Conservation (phyloP, 371 early-diverging fungal genomes). For the Mucor mucedo region DNA sequence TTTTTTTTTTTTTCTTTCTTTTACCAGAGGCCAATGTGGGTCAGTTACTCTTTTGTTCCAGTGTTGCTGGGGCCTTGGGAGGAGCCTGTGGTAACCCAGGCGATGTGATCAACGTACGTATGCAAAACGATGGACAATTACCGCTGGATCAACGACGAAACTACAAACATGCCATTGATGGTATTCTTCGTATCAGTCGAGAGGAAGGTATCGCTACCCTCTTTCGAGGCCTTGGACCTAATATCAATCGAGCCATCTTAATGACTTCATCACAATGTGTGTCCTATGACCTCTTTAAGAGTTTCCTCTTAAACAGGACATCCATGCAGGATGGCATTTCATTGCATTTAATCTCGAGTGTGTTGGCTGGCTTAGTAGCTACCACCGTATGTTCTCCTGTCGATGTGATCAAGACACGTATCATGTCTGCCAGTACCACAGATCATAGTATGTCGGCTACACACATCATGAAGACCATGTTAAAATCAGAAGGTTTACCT, state of each 20-base stretch:
- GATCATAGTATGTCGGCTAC: conserved; percentile 40
- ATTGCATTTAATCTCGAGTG: conserved; percentile 78
- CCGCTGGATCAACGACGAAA: conserved; percentile 68
- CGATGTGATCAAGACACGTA: conserved; percentile 91
- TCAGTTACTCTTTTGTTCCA: conserved; percentile 65
- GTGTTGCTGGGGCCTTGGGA: conserved; percentile 76
- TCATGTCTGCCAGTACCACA: conserved; percentile 72
- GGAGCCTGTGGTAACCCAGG: conserved; percentile 86
- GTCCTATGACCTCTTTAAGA: conserved; percentile 77
- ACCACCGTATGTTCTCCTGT: conserved; percentile 88
- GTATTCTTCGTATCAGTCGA: conserved; percentile 64
- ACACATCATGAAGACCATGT: conserved; percentile 64
- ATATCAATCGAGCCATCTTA: conserved; percentile 75
- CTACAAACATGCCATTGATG: conserved; percentile 81
- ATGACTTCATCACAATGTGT: conserved; percentile 81
- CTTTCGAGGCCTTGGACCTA: conserved; percentile 77
- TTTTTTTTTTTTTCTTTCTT: neutral
- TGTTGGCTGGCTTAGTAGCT: conserved; percentile 85
- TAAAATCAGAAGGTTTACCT: conserved; percentile 71
- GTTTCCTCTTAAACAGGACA: conserved; percentile 58
- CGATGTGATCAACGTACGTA: conserved; percentile 83
- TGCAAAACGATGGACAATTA: conserved; percentile 86
- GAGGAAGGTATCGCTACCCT: conserved; percentile 72
- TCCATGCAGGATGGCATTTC: conserved; percentile 67
- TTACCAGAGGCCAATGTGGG: conserved; percentile 23